Evolutionary conservation across 1,139 yeast species (phyloP), one percentile per base, ranked within the genome.

Genomic region (Pichia sp.): DNA sequence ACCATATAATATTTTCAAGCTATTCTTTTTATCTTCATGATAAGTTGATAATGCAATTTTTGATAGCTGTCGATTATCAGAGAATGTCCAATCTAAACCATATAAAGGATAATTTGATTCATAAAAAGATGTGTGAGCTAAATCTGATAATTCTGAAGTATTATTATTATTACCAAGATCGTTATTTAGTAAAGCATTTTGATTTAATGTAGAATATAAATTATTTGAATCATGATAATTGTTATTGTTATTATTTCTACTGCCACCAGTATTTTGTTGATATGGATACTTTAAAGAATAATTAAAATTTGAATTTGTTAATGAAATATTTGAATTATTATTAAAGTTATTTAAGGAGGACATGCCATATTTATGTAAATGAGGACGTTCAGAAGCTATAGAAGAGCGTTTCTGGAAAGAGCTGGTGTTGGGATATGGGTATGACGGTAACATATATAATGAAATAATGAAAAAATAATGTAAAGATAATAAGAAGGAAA

Each of bases 1-100:
- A 58, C 80, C 81, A 48, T 69, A 73, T 6, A 75, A 57, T 6
- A 76, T 62, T 51, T 73, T 74, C 28, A 82, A 59, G 53, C 71
- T 73, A 61, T 85, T 86, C 41, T 68, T 65, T 26, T 76, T 66
- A 39, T 86, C 92, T 61, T 87, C 96, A 45, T 83, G 73, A 60
- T 78, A 83, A 0, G 94, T 74, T 16, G 82, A 73, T 28, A 84
- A 62, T 0, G 87, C 94, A 10, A 86, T 63, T 45, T 74, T 67
- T 22, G 81, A 82, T 23, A 62, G 55, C 16, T 69, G 69, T 4
- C 64, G 63, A 10, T 63, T 61, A 20, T 64, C 49, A 31, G 60
- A 59, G 2, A 37, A 37, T 7, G 76, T 62, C 96, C 96, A 86
- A 57, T 82, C 94, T 26, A 78, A 67, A 29, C 82, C 73, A 56